Base-by-base conservation (phyloP, 306 rosid genomes). In the Leucaena leucocephala region DNA sequence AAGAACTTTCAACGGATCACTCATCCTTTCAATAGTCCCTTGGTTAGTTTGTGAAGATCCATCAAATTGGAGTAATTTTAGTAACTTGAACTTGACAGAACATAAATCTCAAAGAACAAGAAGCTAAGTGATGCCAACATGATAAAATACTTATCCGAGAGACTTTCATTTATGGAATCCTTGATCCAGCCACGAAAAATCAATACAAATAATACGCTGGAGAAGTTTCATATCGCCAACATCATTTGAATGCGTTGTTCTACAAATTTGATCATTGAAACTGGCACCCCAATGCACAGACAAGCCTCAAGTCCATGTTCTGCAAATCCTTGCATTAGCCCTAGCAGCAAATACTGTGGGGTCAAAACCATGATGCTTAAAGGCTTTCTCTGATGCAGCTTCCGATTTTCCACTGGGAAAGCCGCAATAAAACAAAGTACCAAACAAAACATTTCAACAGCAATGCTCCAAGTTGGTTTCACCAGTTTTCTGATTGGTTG, bases 311-410 rank as follows among this genome's bases (percentile, higher is more conserved):
- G 42, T 39, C 42, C 42, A 39, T 39, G 6, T 39, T 39, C 42
- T 39, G 7, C 42, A 39, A 39, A 39, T 39, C 42, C 7, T 1
- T 39, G 42, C 5, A 38, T 4, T 42, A 52, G 11, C 8, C 83
- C 83, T 8, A 66, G 6, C n/a, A 74, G 33, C 0, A 55, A 1
- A 57, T 40, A 80, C 36, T 74, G 79, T 4, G 83, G 70, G 43
- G 42, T 5, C 16, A 80, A 66, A 4, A 57, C 8, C 6, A n/a
- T 9, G 21, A 76, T 65, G 27, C 15, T 33, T 3, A 42, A 49
- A 49, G 55, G 55, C 19, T 5, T 5, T n/a, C 9, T 1, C 7
- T 36, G 57, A n/a, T 3, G 2, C 14, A 44, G 2, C 40, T 71
- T n/a, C n/a, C 0, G 14, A 36, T 0, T 33, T 50, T 81, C 84